Base-by-base conservation (phyloP, 306 rosid genomes). In the Malus asiatica region DNA sequence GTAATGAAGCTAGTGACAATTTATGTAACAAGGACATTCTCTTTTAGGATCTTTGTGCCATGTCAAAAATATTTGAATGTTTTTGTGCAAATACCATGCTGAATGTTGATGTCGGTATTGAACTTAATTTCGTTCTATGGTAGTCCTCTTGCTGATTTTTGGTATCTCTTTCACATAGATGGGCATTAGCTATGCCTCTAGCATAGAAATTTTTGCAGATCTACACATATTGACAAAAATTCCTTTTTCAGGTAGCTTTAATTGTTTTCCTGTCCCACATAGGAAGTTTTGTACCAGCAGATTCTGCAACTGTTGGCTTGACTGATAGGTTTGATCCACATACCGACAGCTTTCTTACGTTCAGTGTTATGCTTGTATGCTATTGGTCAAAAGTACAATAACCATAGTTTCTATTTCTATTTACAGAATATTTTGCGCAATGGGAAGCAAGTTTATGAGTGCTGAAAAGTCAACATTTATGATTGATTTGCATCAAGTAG, bases 251-350 rank as follows among this genome's bases (percentile, higher is more conserved):
- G 98, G 97, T 92, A 69, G 98, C 98, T 77, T 76, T 92, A 81
- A 90, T 92, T 55, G 97, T 95, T 80, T 95, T 92, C 83, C 91
- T 95, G 76, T 81, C 98, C 58, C 98, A 95, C 82, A 90, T 95
- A 35, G 98, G 97, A 81, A 92, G 99, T 83, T 95, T 89, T 79
- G 97, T 95, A 78, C 98, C 98, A 10, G 97, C 98, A 35, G 98
- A 92, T 86, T 90, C 96, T 77, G 98, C 98, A 83, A 92, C 93
- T 9, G 90, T 95, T 83, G 98, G 98, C 75, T 88, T 95, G 89
- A 95, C 97, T 22, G 98, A 95, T 83, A 92, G 98, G 98, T 92
- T 55, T 65, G 79, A 48, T 66, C 70, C 59, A 46, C 80, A 68
- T 74, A 78, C 77, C 70, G 63, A 55, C 59, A 77, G 76, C 61